Evolutionary conservation across 805 yeast genomes (phyloP).

Genomic region (Pichia scutulata): DNA sequence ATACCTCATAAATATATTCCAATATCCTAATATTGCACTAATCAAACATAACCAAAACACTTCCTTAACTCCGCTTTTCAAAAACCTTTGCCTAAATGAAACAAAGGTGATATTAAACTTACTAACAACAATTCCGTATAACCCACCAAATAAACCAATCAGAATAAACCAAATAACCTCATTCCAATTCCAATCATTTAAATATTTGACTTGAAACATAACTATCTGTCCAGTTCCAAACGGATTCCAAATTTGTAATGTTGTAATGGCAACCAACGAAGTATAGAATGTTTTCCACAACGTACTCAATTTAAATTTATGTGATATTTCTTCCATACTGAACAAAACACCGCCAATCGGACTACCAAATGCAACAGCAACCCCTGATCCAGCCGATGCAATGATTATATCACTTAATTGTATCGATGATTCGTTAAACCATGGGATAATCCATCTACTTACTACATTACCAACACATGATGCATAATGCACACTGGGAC

Average conservation of each 20-base stretch:
- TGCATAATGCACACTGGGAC: conserved; percentile 97
- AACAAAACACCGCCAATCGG: conserved; percentile 96
- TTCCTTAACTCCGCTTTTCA: conserved; percentile 58
- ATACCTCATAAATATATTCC: conserved; percentile 67
- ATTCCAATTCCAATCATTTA: conserved; percentile 75
- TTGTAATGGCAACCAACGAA: conserved; percentile 78
- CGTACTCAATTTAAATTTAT: conserved; percentile 64
- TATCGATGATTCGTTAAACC: conserved; percentile 38
- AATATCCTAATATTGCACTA: conserved; percentile 74
- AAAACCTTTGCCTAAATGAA: conserved; percentile 64
- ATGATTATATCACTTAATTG: conserved; percentile 55
- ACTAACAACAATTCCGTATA: conserved; percentile 74
- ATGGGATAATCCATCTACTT: conserved; percentile 41
- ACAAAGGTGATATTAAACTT: conserved; percentile 71
- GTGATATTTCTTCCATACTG: conserved; percentile 83
- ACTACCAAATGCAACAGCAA: conserved; percentile 95
- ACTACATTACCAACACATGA: conserved; percentile 89
- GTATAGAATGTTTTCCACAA: conserved; percentile 91
- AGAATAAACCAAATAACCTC: conserved; percentile 76
- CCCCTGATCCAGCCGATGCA: conserved; percentile 96
- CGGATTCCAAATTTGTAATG: conserved; percentile 77
- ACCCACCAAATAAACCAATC: conserved; percentile 85
- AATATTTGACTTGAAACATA: conserved; percentile 84
- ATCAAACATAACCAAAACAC: conserved; percentile 57
- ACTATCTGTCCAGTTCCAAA: conserved; percentile 93